Conservation (phyloP, 2,329 filamentous ascomycete species). For the Cladobotryum protrusum region DNA sequence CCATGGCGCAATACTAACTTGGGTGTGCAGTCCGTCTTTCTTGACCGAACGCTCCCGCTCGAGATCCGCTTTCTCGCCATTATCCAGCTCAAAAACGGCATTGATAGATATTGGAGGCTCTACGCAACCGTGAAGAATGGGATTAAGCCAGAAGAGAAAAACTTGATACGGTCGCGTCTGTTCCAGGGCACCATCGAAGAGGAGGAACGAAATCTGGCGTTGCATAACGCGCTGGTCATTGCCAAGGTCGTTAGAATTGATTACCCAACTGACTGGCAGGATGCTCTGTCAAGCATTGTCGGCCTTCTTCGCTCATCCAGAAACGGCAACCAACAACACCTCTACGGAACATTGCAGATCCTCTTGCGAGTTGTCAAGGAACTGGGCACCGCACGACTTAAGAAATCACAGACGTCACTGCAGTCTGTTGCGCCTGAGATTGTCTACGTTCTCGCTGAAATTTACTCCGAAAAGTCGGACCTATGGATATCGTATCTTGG, state of each 20-base stretch:
- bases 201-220: constrained; percentile 64
- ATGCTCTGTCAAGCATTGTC: constrained; percentile 55
- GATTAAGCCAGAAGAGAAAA: constrained; percentile 68
- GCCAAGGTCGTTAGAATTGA: constrained; percentile 87
- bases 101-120: constrained; percentile 87
- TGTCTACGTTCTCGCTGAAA: constrained; percentile 68
- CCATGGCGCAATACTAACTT: background rate
- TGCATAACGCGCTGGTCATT: constrained; percentile 82
- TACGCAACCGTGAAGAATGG: constrained; percentile 54
- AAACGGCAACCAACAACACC: constrained; percentile 55
- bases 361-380: constrained; percentile 88
- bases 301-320: constrained; percentile 50
- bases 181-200: constrained; percentile 74
- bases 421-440: constrained; percentile 77
- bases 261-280: constrained; percentile 79
- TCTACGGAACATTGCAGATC: constrained; percentile 68
- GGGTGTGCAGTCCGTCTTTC: constrained; percentile 61
- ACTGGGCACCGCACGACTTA: constrained; percentile 70
- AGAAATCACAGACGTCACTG: constrained; percentile 67
- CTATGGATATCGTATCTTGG: constrained; percentile 60
- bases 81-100: constrained; percentile 93
- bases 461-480: constrained; percentile 70
- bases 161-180: constrained; percentile 65
- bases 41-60: constrained; percentile 68
- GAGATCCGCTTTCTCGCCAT: constrained; percentile 84